Base-by-base conservation (phyloP, 495 filamentous ascomycete genomes). In the Aspergillus olivimuriae region DNA sequence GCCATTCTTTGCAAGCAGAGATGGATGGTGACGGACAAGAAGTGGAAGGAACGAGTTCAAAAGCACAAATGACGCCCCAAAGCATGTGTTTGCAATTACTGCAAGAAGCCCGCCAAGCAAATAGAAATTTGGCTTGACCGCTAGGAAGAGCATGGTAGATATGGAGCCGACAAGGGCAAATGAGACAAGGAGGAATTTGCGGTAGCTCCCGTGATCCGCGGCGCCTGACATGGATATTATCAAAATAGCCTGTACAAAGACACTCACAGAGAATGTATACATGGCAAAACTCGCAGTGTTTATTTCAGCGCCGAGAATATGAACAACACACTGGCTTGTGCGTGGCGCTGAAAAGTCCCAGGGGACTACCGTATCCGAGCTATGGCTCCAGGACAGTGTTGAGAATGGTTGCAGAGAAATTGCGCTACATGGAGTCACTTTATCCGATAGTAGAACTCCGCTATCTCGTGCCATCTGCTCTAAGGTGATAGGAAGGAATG, bases 231-330 rank as follows among this genome's bases (percentile, higher is more conserved):
- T 95, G 43, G 88, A 94, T 45, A 98, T 84, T 21, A 98, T 94
- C 24, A 98, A 62, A 16, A 96, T 62, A 7, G 89, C 82, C 63
- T 98, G 92, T 23, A 95, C 56, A 7, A 95, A 59, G 2, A 98
- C 92, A 63, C 86, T 92, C 46, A 95, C 63, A 36, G 88, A 94
- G 63, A 97, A 97, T 4, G 87, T 95, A 68, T 97, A 98, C 85
- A 98, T 89, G 45, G 94, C 92, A 63, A 96, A 96, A 66, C 87
- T 94, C 14, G 92, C 90, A 8, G 92, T 95, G 65, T 95, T 96
- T 57, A 98, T 82, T 51, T 95, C 84, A 41, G 79, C 62, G 4
- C 92, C 92, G 34, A 94, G 64, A 7, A 98, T 64, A 44, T 81
- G 78, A 52, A 97, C 76, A 39, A 97, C 70, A 54, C 92, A 98